Base-by-base conservation (phyloP, 371 early-diverging fungal genomes). In the Thermomucor indicae-seudaticae region DNA sequence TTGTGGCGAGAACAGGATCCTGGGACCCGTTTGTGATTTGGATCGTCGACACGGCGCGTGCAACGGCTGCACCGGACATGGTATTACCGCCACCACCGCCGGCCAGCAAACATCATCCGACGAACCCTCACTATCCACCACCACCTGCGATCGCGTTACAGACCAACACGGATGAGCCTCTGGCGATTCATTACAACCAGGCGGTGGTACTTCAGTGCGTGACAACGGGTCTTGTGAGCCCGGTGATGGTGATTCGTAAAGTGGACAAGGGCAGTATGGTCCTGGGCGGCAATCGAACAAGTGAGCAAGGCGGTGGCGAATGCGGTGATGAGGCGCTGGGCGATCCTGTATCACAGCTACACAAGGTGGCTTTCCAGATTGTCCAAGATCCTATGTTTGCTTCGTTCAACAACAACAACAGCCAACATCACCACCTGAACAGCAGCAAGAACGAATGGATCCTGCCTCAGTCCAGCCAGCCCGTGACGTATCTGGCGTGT, bases 1-100 rank as follows among this genome's bases (percentile, higher is more conserved):
- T 92, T 67, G 85, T 89, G 2, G 86, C 90, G 10, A 71, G 91
- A 47, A 86, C 88, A 22, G 78, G 80, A 12, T 70, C 78, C 22
- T 93, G 94, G 94, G 91, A 92, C 49, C 87, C 90, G 4, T 93
- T 92, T 68, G 81, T 90, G 30, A 87, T 93, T 54, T 93, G 92
- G 92, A 80, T 87, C 24, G 87, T 90, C 27, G 83, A 90, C 58
- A 80, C 83, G 3, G 68, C 81, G 11, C 65, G 66, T 11, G 65
- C 78, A 19, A 69, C 74, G n/a, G 66, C 63, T 30, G 65, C 78
- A 19, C 70, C 74, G n/a, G 66, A 65, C 28, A 40, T 50, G 22
- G 28, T 52, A 32, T 23, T 41, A 14, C 53, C 47, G 31, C 58
- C 64, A 25, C n/a, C n/a, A n/a, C n/a, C n/a, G n/a, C n/a, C n/a